These are phyloP conservation scores for Lentinula aciculospora DNA, from an alignment of 768 basidiomycete species.

Conservation along the genomic window DNA sequence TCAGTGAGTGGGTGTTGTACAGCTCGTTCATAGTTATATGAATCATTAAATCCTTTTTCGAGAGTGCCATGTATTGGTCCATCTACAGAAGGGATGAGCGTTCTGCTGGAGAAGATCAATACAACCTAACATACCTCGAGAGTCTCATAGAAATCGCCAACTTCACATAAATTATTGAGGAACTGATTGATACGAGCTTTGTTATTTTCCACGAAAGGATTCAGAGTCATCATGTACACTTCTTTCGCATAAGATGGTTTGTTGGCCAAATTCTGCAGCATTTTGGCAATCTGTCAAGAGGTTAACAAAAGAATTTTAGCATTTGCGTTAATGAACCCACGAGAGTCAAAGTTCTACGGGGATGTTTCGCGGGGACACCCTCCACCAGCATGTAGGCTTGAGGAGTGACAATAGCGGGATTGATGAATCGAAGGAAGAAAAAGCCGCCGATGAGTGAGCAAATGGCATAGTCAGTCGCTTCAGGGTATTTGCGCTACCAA, in stretches of 20 bases:
- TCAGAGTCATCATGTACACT: constrained; percentile 96
- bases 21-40: constrained; percentile 98
- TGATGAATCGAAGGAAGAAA: constrained; percentile 99
- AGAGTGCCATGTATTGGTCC: constrained; percentile 99
- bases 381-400: constrained; percentile 99
- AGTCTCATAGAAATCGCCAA: constrained; percentile 98
- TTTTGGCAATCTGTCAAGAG: constrained; percentile 84
- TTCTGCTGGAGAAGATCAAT: neutral
- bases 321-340: constrained; percentile 34
- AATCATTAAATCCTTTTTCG: constrained; percentile 98
- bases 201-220: constrained; percentile 98
- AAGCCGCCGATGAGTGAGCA: constrained; percentile 99
- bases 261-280: constrained; percentile 98
- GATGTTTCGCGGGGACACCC: constrained; percentile 96
- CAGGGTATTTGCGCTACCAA: constrained; percentile 91
- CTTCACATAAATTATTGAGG: constrained; percentile 94
- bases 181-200: constrained; percentile 97
- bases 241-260: constrained; percentile 98
- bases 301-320: neutral
- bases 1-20: constrained; percentile 96
- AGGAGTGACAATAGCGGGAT: constrained; percentile 97
- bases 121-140: constrained; percentile 64
- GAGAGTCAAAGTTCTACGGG: constrained; percentile 90
- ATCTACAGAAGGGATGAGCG: constrained; percentile 51
- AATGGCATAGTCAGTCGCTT: constrained; percentile 96